These are phyloP conservation scores for Neurospora sp. DNA, from an alignment of 495 filamentous ascomycete genomes.

Conservation along the genomic window DNA sequence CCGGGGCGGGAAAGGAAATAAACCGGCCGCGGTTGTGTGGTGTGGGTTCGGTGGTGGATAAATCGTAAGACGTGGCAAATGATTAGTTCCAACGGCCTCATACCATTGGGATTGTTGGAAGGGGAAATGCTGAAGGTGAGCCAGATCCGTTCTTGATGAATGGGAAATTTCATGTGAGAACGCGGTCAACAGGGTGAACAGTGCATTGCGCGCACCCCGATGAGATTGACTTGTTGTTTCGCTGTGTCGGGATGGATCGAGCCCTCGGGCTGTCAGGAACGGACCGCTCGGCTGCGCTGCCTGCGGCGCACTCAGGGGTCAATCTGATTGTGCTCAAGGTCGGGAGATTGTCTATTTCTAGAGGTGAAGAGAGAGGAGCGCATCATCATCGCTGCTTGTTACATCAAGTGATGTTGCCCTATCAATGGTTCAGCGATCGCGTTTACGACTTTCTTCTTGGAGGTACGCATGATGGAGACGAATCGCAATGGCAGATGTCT, in stretches of 20 bases:
- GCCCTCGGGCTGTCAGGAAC: neutral
- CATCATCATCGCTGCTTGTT: neutral
- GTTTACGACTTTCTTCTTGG: neutral
- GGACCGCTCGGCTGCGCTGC: neutral
- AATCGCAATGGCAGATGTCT: neutral
- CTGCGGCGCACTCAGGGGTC: neutral
- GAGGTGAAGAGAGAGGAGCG: neutral
- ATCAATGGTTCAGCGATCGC: neutral
- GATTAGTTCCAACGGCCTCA: neutral
- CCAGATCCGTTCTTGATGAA: neutral
- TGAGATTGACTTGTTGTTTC: neutral
- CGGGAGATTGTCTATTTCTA: neutral
- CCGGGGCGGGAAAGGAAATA: neutral
- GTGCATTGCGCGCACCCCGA: neutral
- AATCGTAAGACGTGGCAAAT: neutral
- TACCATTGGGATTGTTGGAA: neutral
- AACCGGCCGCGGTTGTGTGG: neutral
- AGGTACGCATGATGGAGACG: neutral
- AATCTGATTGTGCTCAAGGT: neutral
- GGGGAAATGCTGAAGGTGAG: neutral
- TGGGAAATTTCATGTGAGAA: neutral
- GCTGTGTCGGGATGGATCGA: neutral
- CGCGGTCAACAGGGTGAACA: neutral
- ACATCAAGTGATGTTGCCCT: neutral
- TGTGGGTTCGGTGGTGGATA: neutral